Conservation (phyloP, 371 early-diverging fungal genomes). For the Antonospora locustae region DNA sequence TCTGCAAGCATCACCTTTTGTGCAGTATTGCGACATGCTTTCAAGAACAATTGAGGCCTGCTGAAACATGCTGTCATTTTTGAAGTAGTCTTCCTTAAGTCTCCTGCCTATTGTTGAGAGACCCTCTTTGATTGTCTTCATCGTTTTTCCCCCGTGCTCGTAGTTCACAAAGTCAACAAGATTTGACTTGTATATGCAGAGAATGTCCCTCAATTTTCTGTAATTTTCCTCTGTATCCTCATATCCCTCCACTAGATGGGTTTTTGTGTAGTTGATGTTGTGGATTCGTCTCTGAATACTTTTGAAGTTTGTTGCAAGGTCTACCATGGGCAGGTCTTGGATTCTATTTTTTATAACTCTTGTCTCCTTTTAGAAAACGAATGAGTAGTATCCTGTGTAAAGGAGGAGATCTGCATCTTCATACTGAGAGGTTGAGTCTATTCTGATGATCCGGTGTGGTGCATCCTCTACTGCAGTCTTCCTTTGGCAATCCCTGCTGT, state of each 20-base stretch:
- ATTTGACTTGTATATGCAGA: conserved; percentile 21
- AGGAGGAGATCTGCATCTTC: too few species aligned
- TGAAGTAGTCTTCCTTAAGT: conserved; percentile 23
- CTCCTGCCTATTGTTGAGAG: conserved; percentile 25
- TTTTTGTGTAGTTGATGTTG: conserved; percentile 48
- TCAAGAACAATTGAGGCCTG: conserved; percentile 8
- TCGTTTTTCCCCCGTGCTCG: conserved; percentile 34
- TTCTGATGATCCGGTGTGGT: too few species aligned
- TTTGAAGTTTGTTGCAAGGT: conserved; percentile 20
- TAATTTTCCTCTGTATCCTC: conserved; percentile 41
- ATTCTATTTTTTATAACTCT: too few species aligned
- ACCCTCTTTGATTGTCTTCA: conserved; percentile 39
- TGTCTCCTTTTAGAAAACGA: too few species aligned
- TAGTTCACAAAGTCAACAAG: conserved; percentile 31
- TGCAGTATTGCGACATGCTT: conserved; percentile 5
- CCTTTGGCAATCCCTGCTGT: too few species aligned
- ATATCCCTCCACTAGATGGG: conserved; percentile 33
- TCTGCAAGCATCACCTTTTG: conserved; percentile 11
- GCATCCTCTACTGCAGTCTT: too few species aligned
- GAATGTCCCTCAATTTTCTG: conserved; percentile 27
- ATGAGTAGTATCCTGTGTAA: too few species aligned
- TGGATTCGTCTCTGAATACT: conserved; percentile 30
- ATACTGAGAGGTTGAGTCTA: too few species aligned
- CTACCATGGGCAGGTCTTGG: too few species aligned
- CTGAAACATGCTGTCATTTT: conserved; percentile 43